Evolutionary conservation across 768 basidiomycete genomes (phyloP).

Genomic region (Tulasnella sp.): DNA sequence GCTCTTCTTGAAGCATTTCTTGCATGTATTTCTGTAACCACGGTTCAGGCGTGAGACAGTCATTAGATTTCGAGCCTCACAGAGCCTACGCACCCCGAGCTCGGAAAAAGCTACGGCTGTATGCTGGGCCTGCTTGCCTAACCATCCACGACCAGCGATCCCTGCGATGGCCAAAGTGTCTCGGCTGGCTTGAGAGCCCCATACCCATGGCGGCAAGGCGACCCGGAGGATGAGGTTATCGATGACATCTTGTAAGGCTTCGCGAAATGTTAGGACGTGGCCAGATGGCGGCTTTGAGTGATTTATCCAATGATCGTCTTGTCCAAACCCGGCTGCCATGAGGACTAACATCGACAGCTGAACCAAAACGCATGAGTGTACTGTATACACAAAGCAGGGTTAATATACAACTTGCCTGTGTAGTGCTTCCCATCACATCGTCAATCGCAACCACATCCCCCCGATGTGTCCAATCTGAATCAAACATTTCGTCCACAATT

Average conservation of each 20-base stretch:
- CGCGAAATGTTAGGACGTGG: conserved; percentile 2
- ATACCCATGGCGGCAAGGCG: not conserved
- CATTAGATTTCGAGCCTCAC: not conserved
- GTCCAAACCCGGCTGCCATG: not conserved
- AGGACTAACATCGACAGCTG: not conserved
- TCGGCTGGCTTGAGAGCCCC: not conserved
- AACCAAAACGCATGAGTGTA: too few relatives aligned
- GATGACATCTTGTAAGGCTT: not conserved
- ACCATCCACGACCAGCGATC: conserved; percentile 1
- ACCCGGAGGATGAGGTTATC: not conserved
- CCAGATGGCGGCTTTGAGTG: not conserved
- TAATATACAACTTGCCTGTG: not conserved
- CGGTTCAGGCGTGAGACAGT: not conserved
- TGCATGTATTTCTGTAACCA: conserved; percentile 7
- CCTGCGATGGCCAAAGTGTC: not conserved
- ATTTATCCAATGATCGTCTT: not conserved
- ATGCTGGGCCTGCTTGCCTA: not conserved
- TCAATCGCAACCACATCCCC: not conserved
- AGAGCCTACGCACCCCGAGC: not conserved
- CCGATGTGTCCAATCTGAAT: not conserved
- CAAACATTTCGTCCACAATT: conserved; percentile 8
- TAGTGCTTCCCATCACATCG: not conserved
- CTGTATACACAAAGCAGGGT: not conserved
- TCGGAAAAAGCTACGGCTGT: not conserved
- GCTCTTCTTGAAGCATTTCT: conserved; percentile 9